Evolutionary conservation across 495 filamentous ascomycete species (phyloP).

Genomic region (Hypoxylon crocopeplum): DNA sequence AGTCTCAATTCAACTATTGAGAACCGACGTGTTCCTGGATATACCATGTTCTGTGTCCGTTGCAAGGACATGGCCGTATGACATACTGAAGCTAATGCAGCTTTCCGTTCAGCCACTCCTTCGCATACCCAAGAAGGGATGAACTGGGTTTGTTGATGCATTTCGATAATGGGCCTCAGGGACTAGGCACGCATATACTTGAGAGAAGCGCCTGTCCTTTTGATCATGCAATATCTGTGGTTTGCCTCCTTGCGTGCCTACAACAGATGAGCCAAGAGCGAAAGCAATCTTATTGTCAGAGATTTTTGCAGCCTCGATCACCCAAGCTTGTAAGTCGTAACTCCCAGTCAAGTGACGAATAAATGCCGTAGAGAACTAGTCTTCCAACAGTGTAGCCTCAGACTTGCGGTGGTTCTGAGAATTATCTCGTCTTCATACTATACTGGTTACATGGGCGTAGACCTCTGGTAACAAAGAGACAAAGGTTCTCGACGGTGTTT

Average conservation of each 20-base stretch:
- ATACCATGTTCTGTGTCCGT: constrained; percentile 6
- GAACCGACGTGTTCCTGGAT: constrained; percentile 8
- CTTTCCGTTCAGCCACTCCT: constrained; percentile 10
- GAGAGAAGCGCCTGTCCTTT: neutral
- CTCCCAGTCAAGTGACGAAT: neutral
- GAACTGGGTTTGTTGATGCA: neutral
- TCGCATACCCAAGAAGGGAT: neutral
- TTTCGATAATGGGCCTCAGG: neutral
- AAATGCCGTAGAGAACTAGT: neutral
- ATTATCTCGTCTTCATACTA: too few species aligned
- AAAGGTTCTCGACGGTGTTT: too few species aligned
- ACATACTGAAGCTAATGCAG: constrained; percentile 16
- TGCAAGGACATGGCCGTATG: neutral
- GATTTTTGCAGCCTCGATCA: neutral
- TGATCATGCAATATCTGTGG: neutral
- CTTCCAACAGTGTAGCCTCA: too few species aligned
- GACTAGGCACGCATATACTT: neutral
- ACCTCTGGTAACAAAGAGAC: too few species aligned
- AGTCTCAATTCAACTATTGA: constrained; percentile 2
- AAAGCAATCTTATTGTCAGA: neutral
- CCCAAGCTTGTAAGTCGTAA: neutral
- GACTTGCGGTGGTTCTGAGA: too few species aligned
- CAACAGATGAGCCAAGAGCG: neutral
- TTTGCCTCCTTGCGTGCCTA: constrained; percentile 8
- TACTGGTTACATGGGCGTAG: too few species aligned